These are phyloP conservation scores for Parastagonospora nodorum DNA, from an alignment of 2,329 filamentous ascomycete genomes.

Conservation along the genomic window DNA sequence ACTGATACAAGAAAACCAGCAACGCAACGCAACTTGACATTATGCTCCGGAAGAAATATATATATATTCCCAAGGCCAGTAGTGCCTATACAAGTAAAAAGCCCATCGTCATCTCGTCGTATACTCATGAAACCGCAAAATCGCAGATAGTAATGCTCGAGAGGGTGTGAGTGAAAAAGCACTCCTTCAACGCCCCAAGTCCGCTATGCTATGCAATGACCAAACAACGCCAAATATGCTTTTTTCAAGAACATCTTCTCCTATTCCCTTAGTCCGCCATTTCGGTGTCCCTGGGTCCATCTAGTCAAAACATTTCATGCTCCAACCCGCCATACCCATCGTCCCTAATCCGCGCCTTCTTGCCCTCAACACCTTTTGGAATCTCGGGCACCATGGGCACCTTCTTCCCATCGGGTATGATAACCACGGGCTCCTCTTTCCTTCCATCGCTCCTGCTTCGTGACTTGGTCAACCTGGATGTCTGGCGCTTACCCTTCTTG, in stretches of 20 bases:
- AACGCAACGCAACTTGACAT: no score
- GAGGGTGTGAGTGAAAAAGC: no score
- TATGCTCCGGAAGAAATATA: no score
- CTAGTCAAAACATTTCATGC: conserved; percentile 44
- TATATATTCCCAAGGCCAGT: no score
- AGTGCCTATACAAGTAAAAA: not conserved
- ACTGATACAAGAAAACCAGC: no score
- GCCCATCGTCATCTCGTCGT: not conserved
- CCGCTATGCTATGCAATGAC: no score
- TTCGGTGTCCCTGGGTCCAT: no score
- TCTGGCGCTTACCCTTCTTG: conserved; percentile 19
- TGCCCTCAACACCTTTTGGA: conserved; percentile 27
- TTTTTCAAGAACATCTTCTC: no score
- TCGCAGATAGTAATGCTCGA: not conserved
- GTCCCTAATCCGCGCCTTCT: conserved; percentile 16
- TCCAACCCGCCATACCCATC: conserved; percentile 42
- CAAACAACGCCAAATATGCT: no score
- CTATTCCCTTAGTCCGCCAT: no score
- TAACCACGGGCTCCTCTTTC: conserved; percentile 21
- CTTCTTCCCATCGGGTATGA: conserved; percentile 34
- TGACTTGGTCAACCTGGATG: conserved; percentile 19
- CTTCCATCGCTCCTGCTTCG: conserved; percentile 12
- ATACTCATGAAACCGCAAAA: not conserved
- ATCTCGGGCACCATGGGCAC: conserved; percentile 39
- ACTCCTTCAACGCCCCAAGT: no score